Evolutionary conservation across 108 stramenopile genomes (phyloP), one percentile per base, ranked within the genome.

Genomic region (Nitzschia sp.): DNA sequence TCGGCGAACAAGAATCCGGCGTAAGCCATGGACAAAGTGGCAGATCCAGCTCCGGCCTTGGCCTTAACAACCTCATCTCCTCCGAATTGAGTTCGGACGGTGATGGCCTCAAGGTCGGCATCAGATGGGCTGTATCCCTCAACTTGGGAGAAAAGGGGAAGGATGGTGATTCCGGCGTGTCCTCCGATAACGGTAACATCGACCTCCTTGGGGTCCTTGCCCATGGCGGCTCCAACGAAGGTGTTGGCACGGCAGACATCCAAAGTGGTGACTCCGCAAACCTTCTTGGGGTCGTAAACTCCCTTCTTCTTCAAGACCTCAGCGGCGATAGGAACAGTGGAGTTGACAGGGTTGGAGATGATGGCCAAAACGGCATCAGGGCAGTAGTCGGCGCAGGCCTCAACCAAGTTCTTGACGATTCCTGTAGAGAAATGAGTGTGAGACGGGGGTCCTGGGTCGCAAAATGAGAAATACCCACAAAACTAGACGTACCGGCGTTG

Each of bases 51-150:
- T 52, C 99, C 99, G 19, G 97, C 99, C 90, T 99, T 99, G 70
- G 99, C 99, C 83, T 98, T 85, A 39, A 99, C 99, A 44, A 99
- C 99, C 80, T 99, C 99, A 70, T 99, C 99, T 19, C 99, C 99
- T 41, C 99, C 99, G 69, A 99, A 99, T 77, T 97, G 94, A 53
- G 95, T 96, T 59, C 96, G 83, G 71, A 97, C 94, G 51, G 97
- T 98, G 48, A 99, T 65, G 10, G 86, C 87, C 41, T 93, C 97
- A 54, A 91, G 80, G 53, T 96, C 90, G 25, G 85, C 95, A 46
- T 95, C 90, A 21, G 84, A 59, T 65, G 97, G 93, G 53, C 79
- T 81, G 46, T 92, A 93, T 57, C 93, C 95, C 66, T 82, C 52
- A 20, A 98, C 90, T 79, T 97, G 95, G 39, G 92, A 94, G 67